Conservation (phyloP, 2,329 filamentous ascomycete genomes). For the Xylariaceae sp. region DNA sequence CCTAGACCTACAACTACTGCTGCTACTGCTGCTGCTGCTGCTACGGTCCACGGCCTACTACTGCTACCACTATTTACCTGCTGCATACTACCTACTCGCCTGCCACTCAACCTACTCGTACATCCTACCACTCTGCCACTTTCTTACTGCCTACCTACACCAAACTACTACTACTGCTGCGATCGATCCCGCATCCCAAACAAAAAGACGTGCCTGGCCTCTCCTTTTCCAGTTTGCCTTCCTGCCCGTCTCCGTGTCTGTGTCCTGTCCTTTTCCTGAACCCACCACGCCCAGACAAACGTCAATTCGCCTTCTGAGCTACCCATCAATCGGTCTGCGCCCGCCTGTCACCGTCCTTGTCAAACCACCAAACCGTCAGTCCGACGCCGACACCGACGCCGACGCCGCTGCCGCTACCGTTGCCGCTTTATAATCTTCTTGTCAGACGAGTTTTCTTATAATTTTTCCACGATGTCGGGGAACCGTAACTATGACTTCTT, state of each 20-base stretch:
- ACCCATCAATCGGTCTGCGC: conserved; percentile 5
- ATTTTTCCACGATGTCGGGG: conserved; percentile 68
- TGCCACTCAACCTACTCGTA: not conserved
- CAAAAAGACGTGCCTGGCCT: conserved; percentile 7
- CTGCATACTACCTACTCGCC: too few species aligned
- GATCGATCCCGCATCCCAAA: conserved; percentile 21
- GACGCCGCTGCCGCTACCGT: not conserved
- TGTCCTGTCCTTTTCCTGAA: not conserved
- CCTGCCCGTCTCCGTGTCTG: not conserved
- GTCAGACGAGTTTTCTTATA: conserved; percentile 11
- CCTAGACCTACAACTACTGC: not conserved
- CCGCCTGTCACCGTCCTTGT: conserved; percentile 10
- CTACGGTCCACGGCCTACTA: too few species aligned
- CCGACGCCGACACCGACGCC: conserved; percentile 5
- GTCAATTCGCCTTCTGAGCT: conserved; percentile 4
- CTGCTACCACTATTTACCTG: too few species aligned
- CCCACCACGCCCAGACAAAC: not conserved
- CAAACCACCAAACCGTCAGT: conserved; percentile 2
- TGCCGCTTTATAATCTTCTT: conserved; percentile 2
- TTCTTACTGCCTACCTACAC: not conserved
- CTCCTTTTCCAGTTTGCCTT: conserved; percentile 3
- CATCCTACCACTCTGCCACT: not conserved
- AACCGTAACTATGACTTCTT: conserved; percentile 99
- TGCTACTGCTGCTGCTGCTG: not conserved
- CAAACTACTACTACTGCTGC: conserved; percentile 8